Conservation (phyloP, 768 basidiomycete species). For the Termitomyces sp. region DNA sequence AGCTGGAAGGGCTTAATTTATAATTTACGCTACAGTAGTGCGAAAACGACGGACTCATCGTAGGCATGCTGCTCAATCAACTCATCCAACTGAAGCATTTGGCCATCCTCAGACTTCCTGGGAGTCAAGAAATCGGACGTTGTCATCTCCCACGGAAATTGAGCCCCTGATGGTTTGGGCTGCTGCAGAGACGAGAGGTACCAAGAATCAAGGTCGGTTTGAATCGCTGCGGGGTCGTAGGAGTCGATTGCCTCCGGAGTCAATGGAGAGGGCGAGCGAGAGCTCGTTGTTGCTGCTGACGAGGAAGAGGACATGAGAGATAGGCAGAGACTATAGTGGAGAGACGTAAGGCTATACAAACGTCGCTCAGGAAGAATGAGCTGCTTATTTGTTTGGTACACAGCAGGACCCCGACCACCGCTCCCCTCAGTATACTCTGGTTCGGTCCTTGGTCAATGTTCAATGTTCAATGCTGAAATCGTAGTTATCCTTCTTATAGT, state of each 20-base stretch:
- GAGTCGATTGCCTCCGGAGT: slow-evolving; percentile 65
- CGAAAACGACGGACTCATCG: slow-evolving; percentile 57
- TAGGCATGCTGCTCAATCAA: slow-evolving; percentile 72
- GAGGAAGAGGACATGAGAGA: slow-evolving; percentile 61
- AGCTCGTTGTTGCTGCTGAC: slow-evolving; percentile 49
- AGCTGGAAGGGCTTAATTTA: slow-evolving; percentile 23
- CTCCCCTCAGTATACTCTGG: not conserved
- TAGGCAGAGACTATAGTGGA: not conserved
- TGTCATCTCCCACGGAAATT: slow-evolving; percentile 43
- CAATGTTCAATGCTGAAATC: no score
- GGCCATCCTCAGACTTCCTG: slow-evolving; percentile 47
- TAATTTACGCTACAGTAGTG: slow-evolving; percentile 9
- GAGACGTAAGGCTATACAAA: not conserved
- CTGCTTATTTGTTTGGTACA: slow-evolving; percentile 14
- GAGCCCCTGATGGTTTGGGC: slow-evolving; percentile 34
- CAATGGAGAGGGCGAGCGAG: slow-evolving; percentile 70
- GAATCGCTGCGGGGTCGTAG: slow-evolving; percentile 45
- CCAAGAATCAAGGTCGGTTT: slow-evolving; percentile 55
- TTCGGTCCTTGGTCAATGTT: not conserved
- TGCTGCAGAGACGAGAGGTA: slow-evolving; percentile 43
- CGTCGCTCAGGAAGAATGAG: slow-evolving; percentile 7
- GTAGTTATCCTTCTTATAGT: not conserved
- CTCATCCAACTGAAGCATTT: slow-evolving; percentile 69
- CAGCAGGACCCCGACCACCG: slow-evolving; percentile 10
- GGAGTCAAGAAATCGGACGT: slow-evolving; percentile 32